These are phyloP conservation scores for Entophlyctis helioformis DNA, from an alignment of 192 early-diverging fungal species.

Conservation along the genomic window DNA sequence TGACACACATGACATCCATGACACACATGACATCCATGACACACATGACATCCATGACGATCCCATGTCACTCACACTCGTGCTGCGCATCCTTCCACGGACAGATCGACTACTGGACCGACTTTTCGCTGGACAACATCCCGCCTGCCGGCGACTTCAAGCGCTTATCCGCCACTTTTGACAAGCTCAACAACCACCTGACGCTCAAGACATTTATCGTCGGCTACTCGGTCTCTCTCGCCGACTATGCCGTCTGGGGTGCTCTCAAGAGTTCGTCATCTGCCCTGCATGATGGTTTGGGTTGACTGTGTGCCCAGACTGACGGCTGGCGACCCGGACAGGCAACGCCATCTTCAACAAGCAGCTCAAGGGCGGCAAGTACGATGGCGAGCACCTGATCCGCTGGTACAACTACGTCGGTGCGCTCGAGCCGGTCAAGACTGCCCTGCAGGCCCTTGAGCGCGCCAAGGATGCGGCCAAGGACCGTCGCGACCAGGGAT, in stretches of 20 bases:
- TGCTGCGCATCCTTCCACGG: too few species aligned
- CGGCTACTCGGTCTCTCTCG: constrained; percentile 62
- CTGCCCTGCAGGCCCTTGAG: constrained; percentile 28
- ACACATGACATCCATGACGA: too few species aligned
- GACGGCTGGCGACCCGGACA: constrained; percentile 1
- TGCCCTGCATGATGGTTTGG: too few species aligned
- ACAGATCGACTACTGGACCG: constrained; percentile 59
- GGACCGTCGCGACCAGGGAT: constrained; percentile 64
- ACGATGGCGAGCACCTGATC: constrained; percentile 55
- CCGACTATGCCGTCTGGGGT: constrained; percentile 83
- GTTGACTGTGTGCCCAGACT: neutral
- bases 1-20: too few species aligned
- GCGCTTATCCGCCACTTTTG: constrained; percentile 53
- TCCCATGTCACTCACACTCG: too few species aligned
- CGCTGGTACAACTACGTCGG: constrained; percentile 73
- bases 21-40: too few species aligned
- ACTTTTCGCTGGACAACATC: constrained; percentile 55
- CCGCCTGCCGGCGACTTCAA: constrained; percentile 57
- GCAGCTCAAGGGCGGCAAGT: constrained; percentile 63
- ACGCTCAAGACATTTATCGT: constrained; percentile 68
- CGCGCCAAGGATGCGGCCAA: constrained; percentile 37
- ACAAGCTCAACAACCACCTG: constrained; percentile 69
- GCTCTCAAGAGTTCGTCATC: constrained; percentile 50
- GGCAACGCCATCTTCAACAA: constrained; percentile 67
- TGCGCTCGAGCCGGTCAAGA: constrained; percentile 39